phyloP scores from a whole-genome alignment of 2,329 filamentous ascomycete genomes.

The Aspergillus carbonarius region DNA sequence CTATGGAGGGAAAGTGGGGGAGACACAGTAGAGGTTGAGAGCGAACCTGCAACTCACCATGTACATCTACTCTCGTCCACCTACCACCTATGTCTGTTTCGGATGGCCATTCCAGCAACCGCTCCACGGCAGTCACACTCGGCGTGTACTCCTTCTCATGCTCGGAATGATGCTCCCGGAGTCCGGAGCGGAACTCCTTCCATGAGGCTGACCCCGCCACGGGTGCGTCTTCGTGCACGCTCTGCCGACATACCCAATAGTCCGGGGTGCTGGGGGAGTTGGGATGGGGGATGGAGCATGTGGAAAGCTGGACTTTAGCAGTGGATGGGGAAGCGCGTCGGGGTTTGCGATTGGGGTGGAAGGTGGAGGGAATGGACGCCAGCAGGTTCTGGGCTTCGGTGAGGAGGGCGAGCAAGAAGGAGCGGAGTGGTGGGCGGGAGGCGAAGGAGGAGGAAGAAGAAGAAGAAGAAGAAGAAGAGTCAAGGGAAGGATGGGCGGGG shows the following conservation, averaged over 20 bases:
- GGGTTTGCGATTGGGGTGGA: conserved; percentile 27
- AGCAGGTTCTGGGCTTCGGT: conserved; percentile 31
- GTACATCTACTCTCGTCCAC: conserved; percentile 27
- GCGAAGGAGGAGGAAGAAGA: background rate
- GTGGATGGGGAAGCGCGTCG: conserved; percentile 30
- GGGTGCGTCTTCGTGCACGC: conserved; percentile 32
- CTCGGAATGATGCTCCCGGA: conserved; percentile 39
- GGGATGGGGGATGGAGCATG: background rate
- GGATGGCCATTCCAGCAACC: conserved; percentile 30
- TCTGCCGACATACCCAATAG: conserved; percentile 44
- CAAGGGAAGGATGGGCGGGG: conserved; percentile 30
- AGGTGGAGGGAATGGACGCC: conserved; percentile 27
- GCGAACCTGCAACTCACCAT: conserved; percentile 20
- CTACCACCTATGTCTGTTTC: conserved; percentile 16
- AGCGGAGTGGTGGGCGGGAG: conserved; percentile 18
- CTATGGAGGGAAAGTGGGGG: background rate
- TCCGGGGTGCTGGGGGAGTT: conserved; percentile 19
- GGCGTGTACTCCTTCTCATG: conserved; percentile 45
- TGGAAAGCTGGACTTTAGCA: conserved; percentile 31
- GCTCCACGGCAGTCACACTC: conserved; percentile 32
- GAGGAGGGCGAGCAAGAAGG: conserved; percentile 26
- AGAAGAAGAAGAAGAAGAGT: background rate
- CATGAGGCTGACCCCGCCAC: conserved; percentile 37
- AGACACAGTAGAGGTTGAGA: background rate
- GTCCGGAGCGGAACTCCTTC: conserved; percentile 38